These are phyloP conservation scores for barrel medic (Medicago truncatula) DNA, from an alignment of 306 rosid genomes.

Conservation along the genomic window MtrunA17r5.0-ANR NC_053043.1:12395501-12396000, in stretches of 20 bases:
- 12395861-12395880: slow-evolving; percentile 26
- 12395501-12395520: slow-evolving; percentile 77
- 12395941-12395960: too few species aligned
- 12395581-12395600: slow-evolving; percentile 3
- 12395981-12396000: too few species aligned
- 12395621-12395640: neutral
- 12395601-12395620: neutral
- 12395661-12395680: neutral
- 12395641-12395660: neutral
- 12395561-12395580: slow-evolving; percentile 57
- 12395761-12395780: neutral
- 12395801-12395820: neutral
- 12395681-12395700: neutral
- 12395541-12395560: slow-evolving; percentile 74
- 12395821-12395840: too few species aligned
- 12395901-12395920: neutral
- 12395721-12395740: too few species aligned
- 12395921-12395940: too few species aligned
- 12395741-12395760: neutral
- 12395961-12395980: too few species aligned
- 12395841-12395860: neutral
- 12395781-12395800: neutral
- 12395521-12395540: slow-evolving; percentile 83
- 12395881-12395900: slow-evolving; percentile 10
- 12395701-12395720: neutral